Percentiles rank a stretch among this genome's conserved stretches.
Conservation (phyloP, 345 rosid species). For the Combretum micranthum region DNA sequence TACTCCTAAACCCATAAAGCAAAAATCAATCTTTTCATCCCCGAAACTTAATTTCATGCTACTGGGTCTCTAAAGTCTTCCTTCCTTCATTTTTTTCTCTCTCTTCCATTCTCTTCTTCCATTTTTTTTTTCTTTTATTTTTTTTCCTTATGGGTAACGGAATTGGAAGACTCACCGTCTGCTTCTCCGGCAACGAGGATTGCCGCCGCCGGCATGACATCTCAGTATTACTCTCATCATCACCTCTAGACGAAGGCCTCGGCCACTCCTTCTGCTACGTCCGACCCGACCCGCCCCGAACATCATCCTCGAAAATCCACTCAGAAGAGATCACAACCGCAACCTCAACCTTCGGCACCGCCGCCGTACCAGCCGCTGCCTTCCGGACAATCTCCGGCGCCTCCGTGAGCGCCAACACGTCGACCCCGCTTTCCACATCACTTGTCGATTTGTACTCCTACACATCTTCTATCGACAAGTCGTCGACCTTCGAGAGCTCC, state of each 20-base stretch:
- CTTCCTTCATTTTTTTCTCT: background rate
- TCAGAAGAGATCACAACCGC: constrained; percentile 66
- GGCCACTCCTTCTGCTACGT: constrained; percentile 97
- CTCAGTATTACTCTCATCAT: constrained; percentile 25
- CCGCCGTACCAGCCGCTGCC: background rate
- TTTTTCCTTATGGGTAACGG: constrained; percentile 70
- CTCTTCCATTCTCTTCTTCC: background rate
- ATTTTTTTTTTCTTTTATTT: background rate
- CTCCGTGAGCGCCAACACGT: constrained; percentile 91
- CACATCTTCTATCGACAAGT: constrained; percentile 42
- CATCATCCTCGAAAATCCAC: constrained; percentile 76
- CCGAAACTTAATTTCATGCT: constrained; percentile 1
- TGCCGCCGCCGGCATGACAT: constrained; percentile 39
- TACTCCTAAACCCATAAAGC: background rate
- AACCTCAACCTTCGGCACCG: too few species aligned
- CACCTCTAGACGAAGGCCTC: constrained; percentile 74
- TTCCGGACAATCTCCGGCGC: constrained; percentile 94
- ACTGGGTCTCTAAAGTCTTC: background rate
- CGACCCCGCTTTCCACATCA: constrained; percentile 87
- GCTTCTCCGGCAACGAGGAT: constrained; percentile 60
- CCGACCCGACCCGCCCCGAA: constrained; percentile 55
- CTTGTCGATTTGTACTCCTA: constrained; percentile 57
- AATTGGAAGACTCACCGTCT: constrained; percentile 51
- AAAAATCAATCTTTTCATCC: background rate
- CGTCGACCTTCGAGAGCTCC: constrained; percentile 93